Evolutionary conservation across 2,329 filamentous ascomycete genomes (phyloP).

Genomic region (Daldinia eschscholtzii): DNA sequence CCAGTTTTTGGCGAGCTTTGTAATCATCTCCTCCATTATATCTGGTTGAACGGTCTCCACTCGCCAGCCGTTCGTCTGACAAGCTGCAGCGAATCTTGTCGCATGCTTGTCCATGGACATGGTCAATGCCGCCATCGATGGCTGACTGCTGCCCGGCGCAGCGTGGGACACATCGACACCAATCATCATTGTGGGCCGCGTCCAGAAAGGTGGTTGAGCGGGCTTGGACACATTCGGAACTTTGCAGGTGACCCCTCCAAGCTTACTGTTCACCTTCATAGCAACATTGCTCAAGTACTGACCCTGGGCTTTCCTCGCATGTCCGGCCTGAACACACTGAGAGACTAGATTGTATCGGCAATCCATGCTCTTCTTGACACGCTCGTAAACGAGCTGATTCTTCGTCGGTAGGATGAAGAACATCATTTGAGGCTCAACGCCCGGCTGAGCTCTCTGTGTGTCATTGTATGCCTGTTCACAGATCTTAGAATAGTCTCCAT

Average conservation of each 20-base stretch:
- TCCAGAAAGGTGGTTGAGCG: conserved; percentile 56
- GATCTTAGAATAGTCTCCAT: conserved; percentile 64
- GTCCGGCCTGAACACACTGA: conserved; percentile 80
- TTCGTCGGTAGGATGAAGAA: conserved; percentile 82
- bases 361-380: conserved; percentile 90
- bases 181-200: conserved; percentile 80
- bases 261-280: conserved; percentile 97
- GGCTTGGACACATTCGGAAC: conserved; percentile 52
- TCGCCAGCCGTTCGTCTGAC: conserved; percentile 85
- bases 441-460: conserved; percentile 63
- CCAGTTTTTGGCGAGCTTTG: conserved; percentile 75
- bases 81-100: conserved; percentile 81
- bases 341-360: conserved; percentile 86
- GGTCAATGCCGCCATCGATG: conserved; percentile 90
- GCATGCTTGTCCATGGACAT: conserved; percentile 80
- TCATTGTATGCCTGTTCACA: conserved; percentile 68
- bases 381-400: conserved; percentile 79
- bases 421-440: conserved; percentile 76
- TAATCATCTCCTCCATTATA: conserved; percentile 76
- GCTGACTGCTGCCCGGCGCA: conserved; percentile 72
- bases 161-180: conserved; percentile 93
- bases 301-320: conserved; percentile 75
- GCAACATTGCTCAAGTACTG: conserved; percentile 95
- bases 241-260: conserved; percentile 82
- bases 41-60: conserved; percentile 79